Evolutionary conservation across 192 early-diverging fungal species (phyloP).

Genomic region (Coemansia sp.): DNA sequence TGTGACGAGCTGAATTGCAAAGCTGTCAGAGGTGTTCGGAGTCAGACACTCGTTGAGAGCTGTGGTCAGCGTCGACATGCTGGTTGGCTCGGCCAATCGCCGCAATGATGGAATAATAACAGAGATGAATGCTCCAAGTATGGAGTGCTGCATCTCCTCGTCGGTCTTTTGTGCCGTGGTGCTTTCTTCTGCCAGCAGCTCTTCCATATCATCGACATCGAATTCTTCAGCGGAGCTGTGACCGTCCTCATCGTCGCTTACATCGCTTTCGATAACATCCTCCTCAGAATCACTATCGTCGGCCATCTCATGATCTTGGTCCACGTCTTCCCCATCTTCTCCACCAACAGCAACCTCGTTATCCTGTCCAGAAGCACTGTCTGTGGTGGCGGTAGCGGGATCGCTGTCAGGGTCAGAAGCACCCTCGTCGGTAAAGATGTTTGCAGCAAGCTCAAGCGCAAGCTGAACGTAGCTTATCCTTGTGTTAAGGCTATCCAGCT

Average conservation of each 20-base stretch:
- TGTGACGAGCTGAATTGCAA: constrained; percentile 47
- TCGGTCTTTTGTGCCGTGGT: constrained; percentile 43
- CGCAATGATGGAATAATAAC: constrained; percentile 31
- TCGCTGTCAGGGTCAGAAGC: constrained; percentile 10
- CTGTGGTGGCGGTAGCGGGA: neutral
- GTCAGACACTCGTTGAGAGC: constrained; percentile 23
- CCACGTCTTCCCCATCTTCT: constrained; percentile 50
- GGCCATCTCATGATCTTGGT: constrained; percentile 24
- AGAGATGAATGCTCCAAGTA: constrained; percentile 49
- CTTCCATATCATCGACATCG: constrained; percentile 48
- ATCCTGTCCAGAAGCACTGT: neutral
- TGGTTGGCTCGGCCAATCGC: constrained; percentile 41
- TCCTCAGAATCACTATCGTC: constrained; percentile 51
- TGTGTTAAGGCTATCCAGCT: constrained; percentile 20
- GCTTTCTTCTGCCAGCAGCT: constrained; percentile 48
- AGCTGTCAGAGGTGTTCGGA: constrained; percentile 29
- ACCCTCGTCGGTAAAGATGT: constrained; percentile 71
- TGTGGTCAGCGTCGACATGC: constrained; percentile 23
- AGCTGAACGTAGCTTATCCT: constrained; percentile 49
- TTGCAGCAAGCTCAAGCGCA: constrained; percentile 78
- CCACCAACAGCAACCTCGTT: constrained; percentile 48
- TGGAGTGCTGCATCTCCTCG: constrained; percentile 42
- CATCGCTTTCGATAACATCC: neutral
- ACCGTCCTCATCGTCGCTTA: constrained; percentile 33
- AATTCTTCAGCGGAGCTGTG: constrained; percentile 53